Evolutionary conservation across 352 stramenopile species (phyloP), one percentile per base, ranked within the genome.

Genomic region (Globisporangium paroecandrum): DNA sequence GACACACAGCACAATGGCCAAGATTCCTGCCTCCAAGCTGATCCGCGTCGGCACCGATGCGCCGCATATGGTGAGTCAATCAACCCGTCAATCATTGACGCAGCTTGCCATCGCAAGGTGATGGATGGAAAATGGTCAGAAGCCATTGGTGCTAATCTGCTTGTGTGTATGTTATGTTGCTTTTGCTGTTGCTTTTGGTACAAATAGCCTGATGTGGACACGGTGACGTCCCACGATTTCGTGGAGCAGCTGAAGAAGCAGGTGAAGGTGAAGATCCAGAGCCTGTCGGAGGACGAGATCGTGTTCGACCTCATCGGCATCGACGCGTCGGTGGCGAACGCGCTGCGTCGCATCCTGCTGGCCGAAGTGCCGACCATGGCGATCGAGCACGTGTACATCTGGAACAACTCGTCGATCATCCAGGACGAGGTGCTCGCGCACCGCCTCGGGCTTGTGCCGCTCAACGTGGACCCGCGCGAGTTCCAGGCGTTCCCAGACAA

Each of bases 311-410:
- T 98, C 25, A 84, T 97, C 15, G 92, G 91, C 58, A 87, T 97
- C 41, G 93, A 98, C 58, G 89, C 90, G 36, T 96, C 91, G 22
- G 92, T 98, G 27, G 92, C 93, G 46, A 98, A 98, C 69, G 93
- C 93, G 29, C 73, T 98, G 61, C 87, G 93, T 47, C 87, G 93
- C 47, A 97, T 98, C 38, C 63, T 98, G 59, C 74, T 98, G 5
- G 78, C 93, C 4, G 93, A 98, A 69, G 90, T 98, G 61, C 87
- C 93, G 3, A 98, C 93, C 15, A 95, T 98, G 89, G 93, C 93
- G 34, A 98, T 98, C 59, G 93, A 98, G 75, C 90, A 93, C 69
- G 92, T 98, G 56, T 97, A 97, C 79, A 97, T 98, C 64, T 95
- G 89, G 80, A 95, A 96, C 81, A 98, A 98, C 84, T 96, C 88